A percentile compares a stretch with the other conserved stretches of the same genome.
Evolutionary conservation across 306 rosid genomes (phyloP).

Genomic region (Gastrolobium villosum): DNA sequence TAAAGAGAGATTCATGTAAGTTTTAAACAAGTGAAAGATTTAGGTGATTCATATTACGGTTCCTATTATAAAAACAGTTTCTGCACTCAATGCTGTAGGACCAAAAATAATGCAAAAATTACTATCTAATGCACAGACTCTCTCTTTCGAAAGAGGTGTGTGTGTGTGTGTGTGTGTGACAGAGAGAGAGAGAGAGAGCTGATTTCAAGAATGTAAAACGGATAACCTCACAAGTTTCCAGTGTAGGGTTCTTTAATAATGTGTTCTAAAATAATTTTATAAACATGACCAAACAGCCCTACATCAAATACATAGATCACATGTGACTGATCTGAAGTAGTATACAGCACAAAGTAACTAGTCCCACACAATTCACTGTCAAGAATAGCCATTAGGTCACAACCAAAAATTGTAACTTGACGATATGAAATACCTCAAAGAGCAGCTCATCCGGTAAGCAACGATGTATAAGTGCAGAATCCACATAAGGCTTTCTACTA

Average conservation of each 20-base stretch:
- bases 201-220: background rate
- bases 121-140: background rate
- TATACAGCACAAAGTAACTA: conserved; percentile 7
- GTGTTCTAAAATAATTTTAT: conserved; percentile 8
- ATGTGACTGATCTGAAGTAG: conserved; percentile 16
- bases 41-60: conserved; percentile 3
- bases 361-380: conserved; percentile 15
- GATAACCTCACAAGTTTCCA: conserved; percentile 1
- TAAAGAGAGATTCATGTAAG: background rate
- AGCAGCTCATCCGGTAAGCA: conserved; percentile 87
- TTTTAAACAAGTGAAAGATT: conserved; percentile 33
- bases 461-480: conserved; percentile 80
- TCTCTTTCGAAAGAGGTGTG: conserved; percentile 24
- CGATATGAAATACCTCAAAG: conserved; percentile 72
- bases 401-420: conserved; percentile 15
- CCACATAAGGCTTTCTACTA: conserved; percentile 80
- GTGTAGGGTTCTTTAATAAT: background rate
- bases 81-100: conserved; percentile 21
- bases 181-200: background rate
- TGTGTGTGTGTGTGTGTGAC: background rate
- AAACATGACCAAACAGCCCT: conserved; percentile 11
- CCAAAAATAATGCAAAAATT: background rate
- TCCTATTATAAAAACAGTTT: conserved; percentile 30
- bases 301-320: conserved; percentile 2
- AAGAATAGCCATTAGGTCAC: background rate